Evolutionary conservation across 23 red algal genomes (phyloP), one percentile per base, ranked within the genome.

Genomic region (Pyropia yezoensis): DNA sequence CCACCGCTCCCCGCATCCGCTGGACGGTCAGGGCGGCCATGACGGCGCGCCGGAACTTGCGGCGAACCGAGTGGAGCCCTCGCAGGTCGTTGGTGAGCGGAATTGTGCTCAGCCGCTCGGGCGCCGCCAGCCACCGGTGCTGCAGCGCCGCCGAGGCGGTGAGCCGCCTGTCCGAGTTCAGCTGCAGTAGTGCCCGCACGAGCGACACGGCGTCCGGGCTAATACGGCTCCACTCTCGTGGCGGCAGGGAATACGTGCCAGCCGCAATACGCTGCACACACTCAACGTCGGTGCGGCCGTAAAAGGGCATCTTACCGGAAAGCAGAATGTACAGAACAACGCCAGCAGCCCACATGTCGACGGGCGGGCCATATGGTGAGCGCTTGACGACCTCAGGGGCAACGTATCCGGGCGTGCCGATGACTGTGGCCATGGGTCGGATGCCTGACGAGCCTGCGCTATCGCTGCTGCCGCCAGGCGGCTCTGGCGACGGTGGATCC

Each of bases 251-350:
- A 55, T 82, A 96, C 24, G 81, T 70, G 16, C 83, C 83, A 18
- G 53, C 64, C 11, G 83, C 78, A 49, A 83, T 89, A 50, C 83
- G 78, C 49, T 62, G 66, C 21, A 96, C 73, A 56, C 83, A 89
- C n/a, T 88, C 92, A 34, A 71, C 47, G 49, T 96, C 92, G 71
- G 79, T 74, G 33, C 69, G 61, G 19, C 92, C 92, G 67, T 88
- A 96, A 79, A 96, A 96, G 5, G 92, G 92, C 92, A 96, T 96
- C 63, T 89, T 96, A 26, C 92, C 92, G 18, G 75, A 83, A 12
- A 96, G 78, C 78, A 96, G 89, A 50, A 96, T 96, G 54, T 89
- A 96, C 25, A 96, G 59, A 21, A 96, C 57, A 14, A 96, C 92
- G 60, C 92, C 92, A 62, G 78, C 73, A 39, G 82, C 83, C 92